phyloP scores from a whole-genome alignment of 768 basidiomycete species.

The Artomyces pyxidatus region DNA sequence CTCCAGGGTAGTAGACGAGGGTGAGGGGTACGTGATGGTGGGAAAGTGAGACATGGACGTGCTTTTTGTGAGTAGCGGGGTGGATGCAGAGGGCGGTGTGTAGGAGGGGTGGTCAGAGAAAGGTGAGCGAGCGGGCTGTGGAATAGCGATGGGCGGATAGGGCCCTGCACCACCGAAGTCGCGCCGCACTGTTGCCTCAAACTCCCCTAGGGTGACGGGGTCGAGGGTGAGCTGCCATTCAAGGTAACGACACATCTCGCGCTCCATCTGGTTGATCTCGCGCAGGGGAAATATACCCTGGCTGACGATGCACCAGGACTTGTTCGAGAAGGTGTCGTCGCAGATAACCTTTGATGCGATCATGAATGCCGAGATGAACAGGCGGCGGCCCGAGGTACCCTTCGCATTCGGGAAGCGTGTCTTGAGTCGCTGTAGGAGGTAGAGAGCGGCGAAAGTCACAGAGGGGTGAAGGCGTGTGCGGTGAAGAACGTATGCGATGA shows the following conservation, averaged over 20 bases:
- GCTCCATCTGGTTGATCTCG: slow-evolving; percentile 94
- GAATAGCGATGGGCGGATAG: no score
- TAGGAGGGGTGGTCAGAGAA: slow-evolving; percentile 35
- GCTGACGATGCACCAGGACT: slow-evolving; percentile 52
- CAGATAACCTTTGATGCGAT: slow-evolving; percentile 70
- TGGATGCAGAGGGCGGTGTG: slow-evolving; percentile 58
- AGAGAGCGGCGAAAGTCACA: slow-evolving; percentile 48
- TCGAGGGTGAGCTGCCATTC: slow-evolving; percentile 85
- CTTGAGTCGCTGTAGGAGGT: slow-evolving; percentile 77
- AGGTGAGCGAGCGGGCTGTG: no score
- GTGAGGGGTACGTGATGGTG: no score
- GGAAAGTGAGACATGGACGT: no score
- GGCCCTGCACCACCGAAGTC: slow-evolving; percentile 60
- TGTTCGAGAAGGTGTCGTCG: slow-evolving; percentile 59
- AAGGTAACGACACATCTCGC: slow-evolving; percentile 86
- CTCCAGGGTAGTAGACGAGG: no score
- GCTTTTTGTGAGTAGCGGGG: no score
- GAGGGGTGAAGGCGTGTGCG: slow-evolving; percentile 54
- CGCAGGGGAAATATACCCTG: slow-evolving; percentile 57
- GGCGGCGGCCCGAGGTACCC: slow-evolving; percentile 81
- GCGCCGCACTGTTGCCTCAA: slow-evolving; percentile 47
- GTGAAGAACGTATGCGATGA: slow-evolving; percentile 81
- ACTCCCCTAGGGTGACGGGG: slow-evolving; percentile 45
- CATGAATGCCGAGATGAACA: slow-evolving; percentile 90
- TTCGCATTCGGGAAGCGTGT: slow-evolving; percentile 80